Conservation (phyloP, 331 rosid species). For the Prunus yedoensis region DNA sequence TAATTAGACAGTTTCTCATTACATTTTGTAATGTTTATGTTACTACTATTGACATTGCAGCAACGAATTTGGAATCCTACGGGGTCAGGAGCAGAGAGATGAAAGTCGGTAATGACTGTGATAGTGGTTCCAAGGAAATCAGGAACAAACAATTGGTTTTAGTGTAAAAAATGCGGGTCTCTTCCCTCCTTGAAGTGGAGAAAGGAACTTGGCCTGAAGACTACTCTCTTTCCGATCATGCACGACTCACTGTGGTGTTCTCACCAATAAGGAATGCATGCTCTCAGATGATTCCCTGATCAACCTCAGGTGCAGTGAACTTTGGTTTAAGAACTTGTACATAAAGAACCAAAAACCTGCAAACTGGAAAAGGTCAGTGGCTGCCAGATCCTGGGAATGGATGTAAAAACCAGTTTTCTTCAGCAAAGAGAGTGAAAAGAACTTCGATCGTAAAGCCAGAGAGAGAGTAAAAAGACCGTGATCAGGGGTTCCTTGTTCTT, state of each 20-base stretch:
- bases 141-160: conserved; percentile 71
- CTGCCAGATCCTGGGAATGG: neutral
- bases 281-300: conserved; percentile 52
- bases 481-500: neutral
- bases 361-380: conserved; percentile 20
- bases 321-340: conserved; percentile 22
- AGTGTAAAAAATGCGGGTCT: conserved; percentile 77
- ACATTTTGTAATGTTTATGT: neutral
- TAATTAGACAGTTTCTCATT: neutral
- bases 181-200: conserved; percentile 92
- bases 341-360: conserved; percentile 15
- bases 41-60: conserved; percentile 43
- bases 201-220: conserved; percentile 93
- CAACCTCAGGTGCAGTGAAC: conserved; percentile 9
- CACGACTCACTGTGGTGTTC: conserved; percentile 84
- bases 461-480: too few relatives aligned
- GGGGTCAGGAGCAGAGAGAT: conserved; percentile 43
- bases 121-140: conserved; percentile 31
- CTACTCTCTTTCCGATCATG: conserved; percentile 90
- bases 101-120: conserved; percentile 31
- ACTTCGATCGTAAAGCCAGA: neutral
- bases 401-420: neutral
- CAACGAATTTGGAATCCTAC: conserved; percentile 76
- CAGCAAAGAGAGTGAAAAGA: neutral
- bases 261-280: conserved; percentile 83